Base-by-base conservation (phyloP, 225 moss, liverwort and hornwort genomes). In the Thuidium tamariscinum region DNA sequence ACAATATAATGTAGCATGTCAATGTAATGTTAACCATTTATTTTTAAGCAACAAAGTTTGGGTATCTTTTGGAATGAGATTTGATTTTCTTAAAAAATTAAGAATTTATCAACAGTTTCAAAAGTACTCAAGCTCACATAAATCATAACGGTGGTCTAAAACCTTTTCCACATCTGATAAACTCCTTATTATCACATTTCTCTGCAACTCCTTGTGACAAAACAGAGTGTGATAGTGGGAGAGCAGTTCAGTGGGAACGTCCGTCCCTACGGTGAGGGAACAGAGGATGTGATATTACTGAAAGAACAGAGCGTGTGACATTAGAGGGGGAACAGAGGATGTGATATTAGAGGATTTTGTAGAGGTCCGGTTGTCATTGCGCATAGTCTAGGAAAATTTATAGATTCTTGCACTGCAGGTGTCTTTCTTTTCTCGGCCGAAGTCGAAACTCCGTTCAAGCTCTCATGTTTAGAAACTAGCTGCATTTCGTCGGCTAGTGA, bases 91-190 rank as follows among this genome's bases (percentile, higher is more conserved):
- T 23, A 42, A 26, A 2, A 16, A 44, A 71, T 10, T 44, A 29
- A 17, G 10, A 17, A 30, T 71, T 10, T 29, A 27, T 44, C 5
- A 16, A 16, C 0, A 42, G 0, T 27, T 15, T 44, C 13, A 0
- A 0, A 27, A 44, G 10, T 29, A 44, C 0, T 71, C 2, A 16
- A 44, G 10, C 29, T 29, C 29, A 17, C 17, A 29, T 10, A 30
- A 73, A 11, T 11, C 2, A 48, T 32, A 51, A 49, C 3, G 3
- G 11, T 0, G 13, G 12, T 52, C 13, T 34, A 74, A 2, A 51
- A 22, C 3, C 21, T 2, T 49, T 34, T 34, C 7, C 19, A 13
- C 7, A 49, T 18, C 32, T 48, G 48, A 19, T 4, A 48, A 48
- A 48, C 4, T 48, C 32, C 49, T 49, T 74, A 19, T 32, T 32